Conservation (phyloP, 2,329 filamentous ascomycete species). For the Claviceps sp. region DNA sequence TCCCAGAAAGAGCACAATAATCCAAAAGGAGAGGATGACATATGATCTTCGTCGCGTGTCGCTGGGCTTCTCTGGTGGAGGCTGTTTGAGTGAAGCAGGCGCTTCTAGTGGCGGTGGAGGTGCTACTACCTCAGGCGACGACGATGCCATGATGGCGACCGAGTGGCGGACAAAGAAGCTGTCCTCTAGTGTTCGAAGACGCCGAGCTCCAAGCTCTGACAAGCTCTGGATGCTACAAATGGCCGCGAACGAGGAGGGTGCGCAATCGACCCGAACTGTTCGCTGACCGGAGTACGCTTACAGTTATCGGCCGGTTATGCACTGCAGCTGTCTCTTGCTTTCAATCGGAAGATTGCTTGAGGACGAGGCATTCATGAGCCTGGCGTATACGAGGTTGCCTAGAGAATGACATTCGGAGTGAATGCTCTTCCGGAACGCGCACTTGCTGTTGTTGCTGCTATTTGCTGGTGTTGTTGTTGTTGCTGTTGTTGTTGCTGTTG, state of each 20-base stretch:
- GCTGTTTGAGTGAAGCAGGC: conserved; percentile 21
- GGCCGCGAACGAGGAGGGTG: neutral
- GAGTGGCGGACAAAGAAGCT: neutral
- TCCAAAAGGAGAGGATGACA: conserved; percentile 84
- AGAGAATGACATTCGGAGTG: neutral
- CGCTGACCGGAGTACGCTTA: neutral
- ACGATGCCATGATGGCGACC: conserved; percentile 6
- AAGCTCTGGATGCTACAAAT: neutral
- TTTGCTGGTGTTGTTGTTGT: neutral
- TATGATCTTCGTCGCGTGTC: conserved; percentile 55
- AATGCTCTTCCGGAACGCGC: neutral
- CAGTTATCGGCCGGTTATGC: neutral
- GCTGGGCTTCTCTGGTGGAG: conserved; percentile 65
- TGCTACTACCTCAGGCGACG: conserved; percentile 8
- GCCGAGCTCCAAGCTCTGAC: neutral
- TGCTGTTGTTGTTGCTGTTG: neutral
- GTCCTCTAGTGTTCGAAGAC: neutral
- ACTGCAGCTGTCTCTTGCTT: neutral
- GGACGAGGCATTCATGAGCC: neutral
- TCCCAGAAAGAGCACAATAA: conserved; percentile 68
- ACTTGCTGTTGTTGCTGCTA: too few relatives aligned
- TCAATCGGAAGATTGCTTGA: neutral
- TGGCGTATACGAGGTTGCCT: neutral
- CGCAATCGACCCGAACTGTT: neutral
- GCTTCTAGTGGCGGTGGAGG: conserved; percentile 5